Base-by-base conservation (phyloP, 2,329 filamentous ascomycete genomes). In the Dothiorella sarmentorum region DNA sequence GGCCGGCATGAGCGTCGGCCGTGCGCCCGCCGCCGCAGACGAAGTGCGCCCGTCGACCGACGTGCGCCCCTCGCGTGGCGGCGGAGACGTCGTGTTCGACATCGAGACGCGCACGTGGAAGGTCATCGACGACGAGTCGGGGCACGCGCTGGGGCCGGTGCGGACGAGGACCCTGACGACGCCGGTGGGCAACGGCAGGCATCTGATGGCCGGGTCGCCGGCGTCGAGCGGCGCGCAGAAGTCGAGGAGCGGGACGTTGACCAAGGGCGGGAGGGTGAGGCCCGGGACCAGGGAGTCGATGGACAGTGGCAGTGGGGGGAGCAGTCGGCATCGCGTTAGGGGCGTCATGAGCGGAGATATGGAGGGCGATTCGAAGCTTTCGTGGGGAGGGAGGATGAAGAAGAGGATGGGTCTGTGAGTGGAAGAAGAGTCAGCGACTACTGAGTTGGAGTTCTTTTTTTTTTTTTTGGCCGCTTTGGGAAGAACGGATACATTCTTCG, bases 381-480 rank as follows among this genome's bases (percentile, higher is more conserved):
- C 56, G n/a, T 58, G 56, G 56, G 45, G 44, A 33, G 45, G 56
- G 15, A 43, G 35, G 56, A 29, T 58, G 35, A 58, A 58, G 37
- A 58, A n/a, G 45, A 52, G 56, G 27, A 58, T 58, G 35, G 56
- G 56, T 3, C 20, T 58, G 35, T 53, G 20, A 40, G 22, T 27
- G 11, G 49, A 18, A 11, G 15, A 44, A 26, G 24, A 6, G 5
- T 15, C 15, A 15, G 49, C 20, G 35, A 11, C 10, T 22, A 22
- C 45, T 17, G 20, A 26, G n/a, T n/a, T n/a, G n/a, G n/a, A n/a
- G n/a, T n/a, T n/a, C n/a, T n/a, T n/a, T n/a, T n/a, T n/a, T n/a
- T n/a, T n/a, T n/a, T n/a, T n/a, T n/a, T n/a, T n/a, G n/a, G n/a
- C n/a, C n/a, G n/a, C n/a, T n/a, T n/a, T n/a, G n/a, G n/a, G n/a